These are phyloP conservation scores for Geotrichum carabidarum DNA, from an alignment of 1,139 yeast species.

Conservation along the genomic window DNA sequence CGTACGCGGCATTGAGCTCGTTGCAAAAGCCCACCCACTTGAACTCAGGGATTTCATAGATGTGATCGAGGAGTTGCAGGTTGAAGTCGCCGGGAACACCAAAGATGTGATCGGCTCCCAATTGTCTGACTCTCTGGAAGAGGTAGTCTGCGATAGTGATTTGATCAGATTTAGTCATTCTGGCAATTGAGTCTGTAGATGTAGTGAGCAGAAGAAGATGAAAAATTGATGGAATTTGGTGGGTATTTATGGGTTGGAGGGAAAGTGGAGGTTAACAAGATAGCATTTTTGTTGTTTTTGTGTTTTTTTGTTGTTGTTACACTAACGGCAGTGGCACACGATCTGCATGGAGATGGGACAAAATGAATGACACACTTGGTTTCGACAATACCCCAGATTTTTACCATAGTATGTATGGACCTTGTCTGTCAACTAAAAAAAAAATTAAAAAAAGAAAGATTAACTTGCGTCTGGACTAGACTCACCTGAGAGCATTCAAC, in stretches of 20 bases:
- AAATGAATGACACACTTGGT: too few species aligned
- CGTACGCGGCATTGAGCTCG: constrained; percentile 64
- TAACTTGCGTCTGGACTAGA: too few species aligned
- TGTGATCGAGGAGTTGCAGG: constrained; percentile 58
- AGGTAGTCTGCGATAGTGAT: constrained; percentile 54
- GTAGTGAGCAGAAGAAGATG: background rate
- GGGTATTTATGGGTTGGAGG: background rate
- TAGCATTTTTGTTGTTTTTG: background rate
- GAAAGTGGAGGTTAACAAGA: background rate
- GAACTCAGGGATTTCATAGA: constrained; percentile 54
- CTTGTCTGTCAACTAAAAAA: too few species aligned
- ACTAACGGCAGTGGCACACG: constrained; percentile 8
- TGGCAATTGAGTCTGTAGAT: background rate
- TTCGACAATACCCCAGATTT: too few species aligned
- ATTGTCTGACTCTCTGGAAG: constrained; percentile 53
- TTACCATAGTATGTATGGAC: too few species aligned
- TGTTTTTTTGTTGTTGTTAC: background rate
- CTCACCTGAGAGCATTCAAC: too few species aligned
- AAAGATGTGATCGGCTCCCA: constrained; percentile 60
- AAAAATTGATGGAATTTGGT: background rate
- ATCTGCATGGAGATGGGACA: background rate
- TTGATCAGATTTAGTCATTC: constrained; percentile 19
- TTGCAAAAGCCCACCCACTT: constrained; percentile 61
- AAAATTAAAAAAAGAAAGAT: too few species aligned
- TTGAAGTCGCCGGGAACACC: constrained; percentile 83